Conservation (phyloP, 1,139 yeast genomes). For the Yamadazyma diospyri region DNA sequence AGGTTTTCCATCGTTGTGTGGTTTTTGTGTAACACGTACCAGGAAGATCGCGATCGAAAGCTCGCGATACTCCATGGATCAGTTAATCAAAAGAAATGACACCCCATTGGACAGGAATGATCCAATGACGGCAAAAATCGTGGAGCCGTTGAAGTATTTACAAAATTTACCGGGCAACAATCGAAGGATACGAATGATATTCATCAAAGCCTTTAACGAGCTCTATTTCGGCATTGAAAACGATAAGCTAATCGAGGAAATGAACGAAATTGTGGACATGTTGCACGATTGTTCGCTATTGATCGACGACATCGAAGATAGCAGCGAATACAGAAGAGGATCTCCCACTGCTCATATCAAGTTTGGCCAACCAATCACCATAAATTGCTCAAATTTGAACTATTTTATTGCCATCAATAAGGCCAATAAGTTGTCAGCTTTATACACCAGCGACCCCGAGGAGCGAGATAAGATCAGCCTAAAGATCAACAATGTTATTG, state of each 20-base stretch:
- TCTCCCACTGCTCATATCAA: slow-evolving; percentile 71
- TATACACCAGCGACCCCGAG: slow-evolving; percentile 12
- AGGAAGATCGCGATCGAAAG: not conserved
- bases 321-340: slow-evolving; percentile 68
- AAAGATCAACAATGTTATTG: slow-evolving; percentile 33
- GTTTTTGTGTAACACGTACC: not conserved
- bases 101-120: slow-evolving; percentile 13
- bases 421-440: slow-evolving; percentile 28
- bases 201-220: slow-evolving; percentile 31
- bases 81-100: slow-evolving; percentile 13
- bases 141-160: slow-evolving; percentile 29
- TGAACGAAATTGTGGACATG: slow-evolving; percentile 25
- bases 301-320: slow-evolving; percentile 87
- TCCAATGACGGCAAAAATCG: slow-evolving; percentile 11
- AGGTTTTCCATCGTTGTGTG: slow-evolving; percentile 12
- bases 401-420: slow-evolving; percentile 66
- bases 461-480: slow-evolving; percentile 9
- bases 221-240: slow-evolving; percentile 25
- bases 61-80: slow-evolving; percentile 3
- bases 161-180: slow-evolving; percentile 32
- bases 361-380: slow-evolving; percentile 74
- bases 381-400: slow-evolving; percentile 80
- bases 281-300: slow-evolving; percentile 30
- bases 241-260: slow-evolving; percentile 16
- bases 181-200: slow-evolving; percentile 25